A percentile compares a stretch with the other conserved stretches of the same genome.
These are phyloP conservation scores for Fraxinus greggii DNA, from an alignment of 305 asterid species.

Conservation along the genomic window DNA sequence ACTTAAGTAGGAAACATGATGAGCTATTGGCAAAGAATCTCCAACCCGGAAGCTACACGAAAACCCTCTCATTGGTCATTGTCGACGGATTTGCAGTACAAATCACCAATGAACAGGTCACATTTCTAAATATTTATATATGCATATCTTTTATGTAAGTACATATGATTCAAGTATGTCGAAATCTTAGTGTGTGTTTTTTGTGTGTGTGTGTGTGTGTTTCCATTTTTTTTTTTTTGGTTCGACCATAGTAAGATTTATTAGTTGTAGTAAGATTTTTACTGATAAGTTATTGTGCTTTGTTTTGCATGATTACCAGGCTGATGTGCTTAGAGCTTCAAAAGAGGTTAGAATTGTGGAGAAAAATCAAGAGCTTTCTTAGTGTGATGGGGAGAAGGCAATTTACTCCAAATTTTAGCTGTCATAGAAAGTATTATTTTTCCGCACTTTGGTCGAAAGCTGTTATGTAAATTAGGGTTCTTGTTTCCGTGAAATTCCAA, in stretches of 20 bases:
- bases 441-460: background rate
- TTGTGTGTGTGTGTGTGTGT: background rate
- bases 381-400: background rate
- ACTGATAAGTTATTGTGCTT: background rate
- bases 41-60: constrained; percentile 57
- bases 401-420: background rate
- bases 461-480: background rate
- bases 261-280: background rate
- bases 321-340: constrained; percentile 67
- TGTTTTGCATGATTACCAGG: constrained; percentile 33
- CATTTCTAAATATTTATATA: background rate
- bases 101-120: constrained; percentile 69
- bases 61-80: constrained; percentile 72
- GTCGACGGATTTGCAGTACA: constrained; percentile 85
- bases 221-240: background rate
- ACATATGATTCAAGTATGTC: too few relatives aligned
- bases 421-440: background rate
- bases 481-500: background rate
- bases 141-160: background rate
- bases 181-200: background rate
- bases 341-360: constrained; percentile 75
- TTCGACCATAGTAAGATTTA: background rate
- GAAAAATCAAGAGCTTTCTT: constrained; percentile 73
- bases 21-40: constrained; percentile 57
- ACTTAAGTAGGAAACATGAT: constrained; percentile 79